Evolutionary conservation across 2,329 filamentous ascomycete species (phyloP).

Genomic region (Mollisia scopiformis): DNA sequence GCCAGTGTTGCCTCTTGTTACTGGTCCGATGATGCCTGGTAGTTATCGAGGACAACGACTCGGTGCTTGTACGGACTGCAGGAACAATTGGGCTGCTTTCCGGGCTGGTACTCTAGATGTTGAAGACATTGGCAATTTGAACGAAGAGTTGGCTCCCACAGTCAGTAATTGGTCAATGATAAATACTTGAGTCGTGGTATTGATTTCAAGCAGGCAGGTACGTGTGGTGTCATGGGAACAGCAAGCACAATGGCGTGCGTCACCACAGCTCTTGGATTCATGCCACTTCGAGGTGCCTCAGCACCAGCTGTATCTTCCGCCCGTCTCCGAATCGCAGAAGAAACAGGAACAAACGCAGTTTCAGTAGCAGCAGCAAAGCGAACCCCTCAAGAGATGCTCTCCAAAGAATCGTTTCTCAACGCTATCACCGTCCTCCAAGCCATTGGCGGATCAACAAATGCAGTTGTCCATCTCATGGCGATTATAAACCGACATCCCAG

Average conservation of each 20-base stretch:
- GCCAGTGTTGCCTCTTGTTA: conserved; percentile 68
- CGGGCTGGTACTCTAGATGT: conserved; percentile 68
- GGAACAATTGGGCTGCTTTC: conserved; percentile 73
- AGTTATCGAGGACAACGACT: conserved; percentile 65
- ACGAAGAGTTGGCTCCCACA: conserved; percentile 74
- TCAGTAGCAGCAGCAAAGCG: conserved; percentile 41
- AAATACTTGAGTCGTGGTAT: neutral
- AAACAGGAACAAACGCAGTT: conserved; percentile 54
- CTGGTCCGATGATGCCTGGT: conserved; percentile 76
- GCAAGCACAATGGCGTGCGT: conserved; percentile 60
- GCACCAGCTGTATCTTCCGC: conserved; percentile 55
- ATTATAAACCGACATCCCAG: conserved; percentile 53
- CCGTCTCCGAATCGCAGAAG: conserved; percentile 52
- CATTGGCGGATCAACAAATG: conserved; percentile 48
- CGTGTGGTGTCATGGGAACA: conserved; percentile 61
- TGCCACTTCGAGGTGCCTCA: conserved; percentile 53
- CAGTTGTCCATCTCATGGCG: conserved; percentile 46
- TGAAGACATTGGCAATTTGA: conserved; percentile 71
- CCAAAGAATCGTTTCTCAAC: conserved; percentile 51
- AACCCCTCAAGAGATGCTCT: conserved; percentile 47
- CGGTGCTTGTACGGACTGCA: conserved; percentile 75
- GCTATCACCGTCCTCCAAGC: conserved; percentile 47
- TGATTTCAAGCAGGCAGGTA: conserved; percentile 39
- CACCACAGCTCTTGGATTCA: conserved; percentile 53
- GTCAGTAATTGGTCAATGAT: conserved; percentile 41